A percentile compares a stretch with the other conserved stretches of the same genome.
Conservation (phyloP, 139 green algal genomes). For the Tetraselmis striata region DNA sequence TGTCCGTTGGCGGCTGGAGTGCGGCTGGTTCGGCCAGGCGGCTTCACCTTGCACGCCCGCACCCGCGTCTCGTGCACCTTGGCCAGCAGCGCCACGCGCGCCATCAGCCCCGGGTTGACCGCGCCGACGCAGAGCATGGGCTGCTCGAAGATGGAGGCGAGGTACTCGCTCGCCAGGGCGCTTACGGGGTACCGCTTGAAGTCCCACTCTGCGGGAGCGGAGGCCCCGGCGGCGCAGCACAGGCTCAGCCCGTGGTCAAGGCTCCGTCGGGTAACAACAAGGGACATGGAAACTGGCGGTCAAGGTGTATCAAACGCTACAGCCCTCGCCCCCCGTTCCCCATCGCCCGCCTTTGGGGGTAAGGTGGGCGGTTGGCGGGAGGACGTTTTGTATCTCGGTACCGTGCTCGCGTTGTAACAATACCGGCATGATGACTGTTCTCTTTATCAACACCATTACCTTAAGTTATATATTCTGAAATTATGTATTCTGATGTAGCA, state of each 20-base stretch:
- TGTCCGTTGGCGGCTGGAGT: too few species aligned
- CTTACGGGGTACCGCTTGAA: slow-evolving; percentile 36
- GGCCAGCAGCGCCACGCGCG: slow-evolving; percentile 22
- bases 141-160: slow-evolving; percentile 38
- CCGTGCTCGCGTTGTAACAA: too few species aligned
- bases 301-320: neutral
- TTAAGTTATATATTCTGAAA: too few species aligned
- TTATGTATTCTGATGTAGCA: too few species aligned
- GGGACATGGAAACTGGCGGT: neutral
- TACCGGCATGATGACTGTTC: too few species aligned
- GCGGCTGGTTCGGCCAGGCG: too few species aligned
- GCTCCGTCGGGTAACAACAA: neutral
- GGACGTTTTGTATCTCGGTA: too few species aligned
- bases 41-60: slow-evolving; percentile 2
- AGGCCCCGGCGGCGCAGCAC: neutral
- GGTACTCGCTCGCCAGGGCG: slow-evolving; percentile 33
- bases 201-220: slow-evolving; percentile 30
- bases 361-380: too few species aligned
- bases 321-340: too few species aligned
- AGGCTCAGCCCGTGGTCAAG: neutral
- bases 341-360: too few species aligned
- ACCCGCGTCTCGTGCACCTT: slow-evolving; percentile 2
- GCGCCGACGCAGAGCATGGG: slow-evolving; percentile 47
- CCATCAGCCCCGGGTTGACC: slow-evolving; percentile 43
- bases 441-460: too few species aligned